Evolutionary conservation across 1,284 basidiomycete species (phyloP), one percentile per base, ranked within the genome.

Genomic region (Agaricales sp.): DNA sequence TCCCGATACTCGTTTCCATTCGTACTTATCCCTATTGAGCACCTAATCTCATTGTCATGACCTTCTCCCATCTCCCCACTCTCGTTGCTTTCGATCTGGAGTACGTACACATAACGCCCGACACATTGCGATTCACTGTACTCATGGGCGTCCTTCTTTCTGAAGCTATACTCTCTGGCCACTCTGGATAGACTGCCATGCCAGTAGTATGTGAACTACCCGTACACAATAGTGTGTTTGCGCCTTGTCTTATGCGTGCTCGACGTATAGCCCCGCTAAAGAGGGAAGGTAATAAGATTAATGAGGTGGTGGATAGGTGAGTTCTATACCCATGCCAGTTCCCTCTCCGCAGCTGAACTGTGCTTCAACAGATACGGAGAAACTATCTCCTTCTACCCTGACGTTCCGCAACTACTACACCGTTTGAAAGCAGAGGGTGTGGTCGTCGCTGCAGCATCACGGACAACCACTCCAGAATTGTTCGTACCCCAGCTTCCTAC

Each of bases 81-180:
- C 74, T 90, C 21, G 68, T 92, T 11, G 88, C 84, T 0, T 91
- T 92, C 60, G 90, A 93, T 58, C 66, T 92, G 19, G 90, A 92
- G 85, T 92, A 61, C 54, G 78, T 70, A 18, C 37, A 18, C 30
- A 12, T 14, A 6, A 24, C 23, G n/a, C 21, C 45, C 45, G 18
- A 30, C 26, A 6, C 14, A 30, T 14, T 30, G 26, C 26, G 14
- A 30, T 26, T 35, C 4, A 45, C 23, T 25, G 18, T 38, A 45
- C 11, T 25, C 22, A 35, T 23, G 25, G 24, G 43, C 54, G 53
- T 38, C 53, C 25, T 48, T 23, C 45, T 51, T 47, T 57, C 39
- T 30, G 18, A 58, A 87, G 87, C 59, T 91, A 86, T 61, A 92
- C 88, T 0, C 68, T 92, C 1, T 92, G 89, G 88, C 77, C 83